phyloP scores from a whole-genome alignment of 768 basidiomycete species.

The Suillus luteus region DNA sequence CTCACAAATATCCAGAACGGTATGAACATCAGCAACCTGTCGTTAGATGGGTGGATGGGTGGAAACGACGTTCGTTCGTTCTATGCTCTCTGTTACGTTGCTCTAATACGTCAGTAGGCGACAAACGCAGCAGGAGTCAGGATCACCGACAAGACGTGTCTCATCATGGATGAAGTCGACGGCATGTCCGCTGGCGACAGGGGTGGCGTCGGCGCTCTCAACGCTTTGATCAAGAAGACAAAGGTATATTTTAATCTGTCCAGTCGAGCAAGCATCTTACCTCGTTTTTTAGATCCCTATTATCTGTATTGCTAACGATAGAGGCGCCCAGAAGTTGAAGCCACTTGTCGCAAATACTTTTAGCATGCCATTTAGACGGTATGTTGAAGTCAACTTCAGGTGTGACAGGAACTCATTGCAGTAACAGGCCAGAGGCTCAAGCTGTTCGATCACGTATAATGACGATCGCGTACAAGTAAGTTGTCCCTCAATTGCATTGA shows the following conservation, averaged over 20 bases:
- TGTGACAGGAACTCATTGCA: neutral
- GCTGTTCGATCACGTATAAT: constrained; percentile 85
- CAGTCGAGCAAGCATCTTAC: neutral
- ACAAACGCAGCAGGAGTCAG: constrained; percentile 70
- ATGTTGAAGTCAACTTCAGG: constrained; percentile 18
- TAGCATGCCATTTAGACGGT: constrained; percentile 79
- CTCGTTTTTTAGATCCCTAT: constrained; percentile 73
- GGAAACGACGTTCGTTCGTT: constrained; percentile 48
- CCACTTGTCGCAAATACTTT: constrained; percentile 76
- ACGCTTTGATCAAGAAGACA: constrained; percentile 89
- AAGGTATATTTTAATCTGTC: constrained; percentile 49
- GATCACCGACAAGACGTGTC: constrained; percentile 78
- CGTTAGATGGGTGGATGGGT: constrained; percentile 82
- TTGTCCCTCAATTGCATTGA: constrained; percentile 10
- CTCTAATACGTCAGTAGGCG: constrained; percentile 33
- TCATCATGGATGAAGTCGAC: constrained; percentile 99
- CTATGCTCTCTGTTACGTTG: neutral
- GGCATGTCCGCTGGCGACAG: constrained; percentile 99
- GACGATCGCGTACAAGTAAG: constrained; percentile 88
- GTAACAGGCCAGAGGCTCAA: constrained; percentile 68
- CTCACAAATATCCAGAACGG: constrained; percentile 54
- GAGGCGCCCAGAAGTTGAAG: constrained; percentile 85
- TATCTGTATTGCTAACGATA: constrained; percentile 96
- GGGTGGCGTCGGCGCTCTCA: constrained; percentile 93
- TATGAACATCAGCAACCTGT: constrained; percentile 88